Base-by-base conservation (phyloP, 352 stramenopile species). In the Phytopythium cucurbitacearum region DNA sequence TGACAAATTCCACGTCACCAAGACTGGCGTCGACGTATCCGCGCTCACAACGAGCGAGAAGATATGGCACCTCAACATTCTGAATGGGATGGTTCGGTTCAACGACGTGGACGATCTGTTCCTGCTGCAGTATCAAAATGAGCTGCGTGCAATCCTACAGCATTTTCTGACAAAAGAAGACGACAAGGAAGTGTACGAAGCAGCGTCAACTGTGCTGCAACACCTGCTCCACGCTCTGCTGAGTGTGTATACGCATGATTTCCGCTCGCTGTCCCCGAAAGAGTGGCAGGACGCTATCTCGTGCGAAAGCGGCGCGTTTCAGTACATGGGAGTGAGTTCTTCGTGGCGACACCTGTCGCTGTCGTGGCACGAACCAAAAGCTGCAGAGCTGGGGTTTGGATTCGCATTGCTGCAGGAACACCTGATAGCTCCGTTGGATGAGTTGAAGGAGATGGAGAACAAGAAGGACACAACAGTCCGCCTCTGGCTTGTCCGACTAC, bases 361-460 rank as follows among this genome's bases (percentile, higher is more conserved):
- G 3, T 40, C 55, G n/a, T 91, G 80, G 80, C 76, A 91, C 28
- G 76, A 89, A 44, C 80, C 80, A 11, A 73, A 67, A 44, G 67
- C 71, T 49, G 46, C 53, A 4, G 80, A 91, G 44, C 69, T 89
- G 7, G 45, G 40, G 7, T 86, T 91, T 41, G 76, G 69, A 12
- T 72, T 67, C 10, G 60, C 83, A 6, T 46, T 88, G 13, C 44
- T 91, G 16, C 59, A 84, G 43, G 53, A 64, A 7, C 72, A 87
- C 40, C 62, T 87, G 9, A 13, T 87, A 37, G 33, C 51, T 1
- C 48, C 69, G 8, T 60, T 86, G 10, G 44, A 62, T 10, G 12
- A 63, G 2, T 52, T 88, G 13, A 39, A 68, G 5, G 33, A 51
- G 10, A 51, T 80, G 34, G 56, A 62, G 35, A 28, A 50, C 4